Evolutionary conservation across 352 stramenopile genomes (phyloP), one percentile per base, ranked within the genome.

Genomic region (Phytophthora tentaculata): DNA sequence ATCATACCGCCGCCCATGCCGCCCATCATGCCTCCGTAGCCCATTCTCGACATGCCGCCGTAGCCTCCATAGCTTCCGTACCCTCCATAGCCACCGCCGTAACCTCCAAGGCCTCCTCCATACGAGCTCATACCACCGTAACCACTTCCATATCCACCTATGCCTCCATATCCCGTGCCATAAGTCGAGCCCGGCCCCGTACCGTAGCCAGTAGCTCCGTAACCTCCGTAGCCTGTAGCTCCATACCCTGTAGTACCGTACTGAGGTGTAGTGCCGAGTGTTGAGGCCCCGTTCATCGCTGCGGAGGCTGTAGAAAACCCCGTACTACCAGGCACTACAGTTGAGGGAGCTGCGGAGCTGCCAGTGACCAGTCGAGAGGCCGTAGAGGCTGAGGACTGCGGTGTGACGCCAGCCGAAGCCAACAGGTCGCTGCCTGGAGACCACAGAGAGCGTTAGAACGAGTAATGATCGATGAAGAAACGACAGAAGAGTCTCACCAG

Each of bases 41-140:
- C 67, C 66, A 74, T 71, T 64, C 67, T 63, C 13, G 61, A 63
- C 61, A 74, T 69, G n/a, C 77, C 61, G 24, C 68, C 73, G 50
- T 83, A 86, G 20, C 79, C 62, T 48, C 79, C 73, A 41, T 81
- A 80, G 5, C 73, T 67, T 35, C 77, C 67, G n/a, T 69, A 66
- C 49, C 68, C 69, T 10, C 67, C 67, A 49, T 76, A 76, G 20
- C 74, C 67, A 13, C 76, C 63, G 14, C 76, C 71, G 56, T 77
- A 76, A 0, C 76, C 74, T 14, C 74, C 80, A 20, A 83, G 51
- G n/a, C n/a, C n/a, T 9, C 79, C 74, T 41, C 73, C 74, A 53
- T 74, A 80, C 2, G 64, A 69, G 52, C 48, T 68, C 54, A 79
- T 73, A 3, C 74, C 71, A 1, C 72, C 68, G 39, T 79, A 79